Conservation (phyloP, 176 grass and related monocot genomes). For the Hordeum vulgare region DNA sequence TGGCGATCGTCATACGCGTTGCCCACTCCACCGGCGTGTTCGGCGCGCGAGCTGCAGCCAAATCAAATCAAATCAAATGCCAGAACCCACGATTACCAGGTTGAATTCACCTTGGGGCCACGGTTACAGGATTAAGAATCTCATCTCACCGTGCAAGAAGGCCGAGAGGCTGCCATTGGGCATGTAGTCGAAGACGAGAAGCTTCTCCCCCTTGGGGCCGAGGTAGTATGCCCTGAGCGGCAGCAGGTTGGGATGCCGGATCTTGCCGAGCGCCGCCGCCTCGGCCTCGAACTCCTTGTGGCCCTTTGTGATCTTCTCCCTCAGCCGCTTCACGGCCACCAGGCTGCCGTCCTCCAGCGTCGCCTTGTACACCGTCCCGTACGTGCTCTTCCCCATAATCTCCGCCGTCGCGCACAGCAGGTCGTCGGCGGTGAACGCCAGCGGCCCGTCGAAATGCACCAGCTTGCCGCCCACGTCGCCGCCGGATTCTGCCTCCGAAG, state of each 20-base stretch:
- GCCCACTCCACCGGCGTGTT: constrained; percentile 58
- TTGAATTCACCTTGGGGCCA: too few species aligned
- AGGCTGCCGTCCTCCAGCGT: constrained; percentile 28
- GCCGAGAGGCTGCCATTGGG: constrained; percentile 18
- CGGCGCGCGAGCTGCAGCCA: constrained; percentile 31
- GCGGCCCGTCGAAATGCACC: constrained; percentile 20
- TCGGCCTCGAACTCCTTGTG: constrained; percentile 21
- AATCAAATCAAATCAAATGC: neutral
- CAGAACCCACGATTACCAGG: neutral
- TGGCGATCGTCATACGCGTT: constrained; percentile 51
- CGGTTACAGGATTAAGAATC: neutral
- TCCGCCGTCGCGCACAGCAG: constrained; percentile 20
- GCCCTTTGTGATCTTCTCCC: constrained; percentile 21
- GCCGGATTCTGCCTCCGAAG: constrained; percentile 3
- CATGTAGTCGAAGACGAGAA: constrained; percentile 14
- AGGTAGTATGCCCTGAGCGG: constrained; percentile 12
- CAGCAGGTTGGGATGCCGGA: constrained; percentile 24
- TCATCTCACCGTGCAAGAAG: constrained; percentile 8
- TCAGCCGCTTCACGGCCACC: constrained; percentile 18
- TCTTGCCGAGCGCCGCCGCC: constrained; percentile 20
- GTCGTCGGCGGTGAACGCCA: constrained; percentile 20
- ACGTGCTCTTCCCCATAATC: constrained; percentile 25
- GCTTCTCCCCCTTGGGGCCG: constrained; percentile 16
- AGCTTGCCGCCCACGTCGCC: constrained; percentile 18
- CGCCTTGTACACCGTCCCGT: constrained; percentile 21